A percentile compares a stretch with the other conserved stretches of the same genome.
Conservation (phyloP, 495 filamentous ascomycete genomes). For the Tuber melanosporum region DNA sequence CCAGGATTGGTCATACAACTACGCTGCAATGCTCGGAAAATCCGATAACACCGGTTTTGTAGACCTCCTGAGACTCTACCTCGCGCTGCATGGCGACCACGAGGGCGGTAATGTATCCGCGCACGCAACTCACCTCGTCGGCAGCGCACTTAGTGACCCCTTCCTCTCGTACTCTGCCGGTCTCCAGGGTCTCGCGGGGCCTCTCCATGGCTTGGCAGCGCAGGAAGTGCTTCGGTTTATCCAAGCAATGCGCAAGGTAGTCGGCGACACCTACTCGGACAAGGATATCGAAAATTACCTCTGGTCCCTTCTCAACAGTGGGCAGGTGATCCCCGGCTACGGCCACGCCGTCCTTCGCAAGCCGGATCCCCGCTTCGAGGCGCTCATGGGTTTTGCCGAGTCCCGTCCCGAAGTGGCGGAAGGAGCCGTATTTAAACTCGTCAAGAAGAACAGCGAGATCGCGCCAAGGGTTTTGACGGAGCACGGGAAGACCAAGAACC, state of each 20-base stretch:
- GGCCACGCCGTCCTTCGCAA: conserved; percentile 97
- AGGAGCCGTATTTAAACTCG: conserved; percentile 88
- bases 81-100: conserved; percentile 95
- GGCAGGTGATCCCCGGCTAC: conserved; percentile 91
- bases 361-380: conserved; percentile 92
- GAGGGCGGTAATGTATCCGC: conserved; percentile 97
- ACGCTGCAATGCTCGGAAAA: conserved; percentile 92
- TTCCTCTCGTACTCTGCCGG: conserved; percentile 95
- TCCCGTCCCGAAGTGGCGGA: conserved; percentile 73
- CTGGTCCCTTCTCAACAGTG: conserved; percentile 86
- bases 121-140: conserved; percentile 94
- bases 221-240: conserved; percentile 98
- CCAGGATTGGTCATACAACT: conserved; percentile 98
- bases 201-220: conserved; percentile 88
- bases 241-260: conserved; percentile 81
- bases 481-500: conserved; percentile 88
- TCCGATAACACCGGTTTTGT: conserved; percentile 87
- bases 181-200: conserved; percentile 88
- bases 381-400: conserved; percentile 89
- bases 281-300: conserved; percentile 77
- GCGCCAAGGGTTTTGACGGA: conserved; percentile 81
- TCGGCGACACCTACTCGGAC: conserved; percentile 71
- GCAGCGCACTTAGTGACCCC: conserved; percentile 89
- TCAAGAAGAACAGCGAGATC: conserved; percentile 69
- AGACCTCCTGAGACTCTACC: conserved; percentile 84